phyloP scores from a whole-genome alignment of 2,329 filamentous ascomycete species.

The Neopestalotiopsis clavispora region DNA sequence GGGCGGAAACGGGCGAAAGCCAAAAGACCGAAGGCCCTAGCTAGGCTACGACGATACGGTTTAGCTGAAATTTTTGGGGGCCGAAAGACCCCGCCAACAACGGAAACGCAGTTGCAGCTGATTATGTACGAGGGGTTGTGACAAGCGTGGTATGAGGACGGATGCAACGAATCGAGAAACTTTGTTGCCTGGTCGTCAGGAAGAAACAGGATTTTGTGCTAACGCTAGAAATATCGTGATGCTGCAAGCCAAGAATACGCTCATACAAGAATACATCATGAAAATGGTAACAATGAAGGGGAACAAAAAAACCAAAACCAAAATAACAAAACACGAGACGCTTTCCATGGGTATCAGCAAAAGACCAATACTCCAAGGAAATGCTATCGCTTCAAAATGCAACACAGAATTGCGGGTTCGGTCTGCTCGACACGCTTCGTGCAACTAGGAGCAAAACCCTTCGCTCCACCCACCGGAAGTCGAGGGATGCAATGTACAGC shows the following conservation, averaged over 20 bases:
- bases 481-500: not conserved
- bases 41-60: not conserved
- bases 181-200: not conserved
- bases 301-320: not conserved
- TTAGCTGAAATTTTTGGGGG: slow-evolving; percentile 2
- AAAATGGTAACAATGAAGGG: not conserved
- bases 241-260: not conserved
- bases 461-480: slow-evolving; percentile 3
- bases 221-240: slow-evolving; percentile 14
- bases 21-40: not conserved
- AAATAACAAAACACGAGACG: not conserved
- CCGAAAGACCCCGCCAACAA: slow-evolving; percentile 5
- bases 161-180: not conserved
- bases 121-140: not conserved
- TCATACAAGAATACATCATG: not conserved
- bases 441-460: not conserved
- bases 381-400: not conserved
- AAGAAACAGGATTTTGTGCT: slow-evolving; percentile 13
- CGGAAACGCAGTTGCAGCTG: not conserved
- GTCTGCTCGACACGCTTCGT: not conserved
- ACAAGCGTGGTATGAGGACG: not conserved
- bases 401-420: not conserved
- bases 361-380: not conserved
- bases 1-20: not conserved
- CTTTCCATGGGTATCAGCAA: not conserved